Conservation (phyloP, 164 flowering plant species). For the Pachysandra terminalis region DNA sequence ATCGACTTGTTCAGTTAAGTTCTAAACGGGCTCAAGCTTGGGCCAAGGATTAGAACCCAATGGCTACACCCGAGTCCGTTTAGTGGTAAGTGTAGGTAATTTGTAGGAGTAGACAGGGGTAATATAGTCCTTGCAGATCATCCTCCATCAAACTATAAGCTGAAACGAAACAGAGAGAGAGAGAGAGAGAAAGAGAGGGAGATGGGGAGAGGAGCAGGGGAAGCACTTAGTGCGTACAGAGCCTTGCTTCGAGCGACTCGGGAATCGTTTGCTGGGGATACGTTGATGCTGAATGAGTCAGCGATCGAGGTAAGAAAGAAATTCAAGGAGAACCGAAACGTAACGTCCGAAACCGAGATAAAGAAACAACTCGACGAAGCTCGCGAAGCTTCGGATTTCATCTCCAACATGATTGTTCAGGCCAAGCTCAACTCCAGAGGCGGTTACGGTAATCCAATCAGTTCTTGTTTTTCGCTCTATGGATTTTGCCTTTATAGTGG, state of each 20-base stretch:
- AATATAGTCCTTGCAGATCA: not conserved
- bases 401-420: conserved; percentile 85
- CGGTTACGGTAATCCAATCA: conserved; percentile 65
- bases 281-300: conserved; percentile 60
- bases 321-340: conserved; percentile 75
- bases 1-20: too few relatives aligned
- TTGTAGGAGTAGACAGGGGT: too few relatives aligned
- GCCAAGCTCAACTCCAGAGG: conserved; percentile 70
- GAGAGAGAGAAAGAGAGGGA: not conserved
- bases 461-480: too few relatives aligned
- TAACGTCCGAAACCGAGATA: conserved; percentile 54
- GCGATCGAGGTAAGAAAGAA: conserved; percentile 60
- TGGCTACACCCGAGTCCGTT: too few relatives aligned
- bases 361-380: conserved; percentile 66
- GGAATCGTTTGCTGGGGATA: conserved; percentile 75
- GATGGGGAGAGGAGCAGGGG: conserved; percentile 22
- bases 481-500: too few relatives aligned
- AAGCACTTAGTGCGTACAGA: conserved; percentile 68
- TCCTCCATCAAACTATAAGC: not conserved
- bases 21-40: too few relatives aligned
- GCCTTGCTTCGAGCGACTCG: conserved; percentile 65
- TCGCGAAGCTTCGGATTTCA: conserved; percentile 68
- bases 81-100: too few relatives aligned
- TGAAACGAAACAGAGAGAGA: not conserved
- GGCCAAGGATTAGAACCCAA: too few relatives aligned